These are phyloP conservation scores for Saturnispora diversa DNA, from an alignment of 805 yeast genomes.

Conservation along the genomic window DNA sequence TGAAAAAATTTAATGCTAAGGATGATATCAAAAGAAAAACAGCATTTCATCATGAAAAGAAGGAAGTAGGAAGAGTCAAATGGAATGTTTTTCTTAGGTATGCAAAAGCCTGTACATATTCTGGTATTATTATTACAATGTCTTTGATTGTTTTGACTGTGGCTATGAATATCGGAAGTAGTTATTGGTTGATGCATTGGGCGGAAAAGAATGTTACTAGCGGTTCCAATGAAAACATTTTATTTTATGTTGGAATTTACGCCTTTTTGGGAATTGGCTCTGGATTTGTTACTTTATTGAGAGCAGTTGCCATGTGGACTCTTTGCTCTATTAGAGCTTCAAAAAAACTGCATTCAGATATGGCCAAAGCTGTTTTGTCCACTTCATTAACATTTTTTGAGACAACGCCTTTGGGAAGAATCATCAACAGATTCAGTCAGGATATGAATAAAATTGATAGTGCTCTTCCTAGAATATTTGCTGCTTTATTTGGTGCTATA, in stretches of 20 bases:
- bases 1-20: conserved; percentile 34
- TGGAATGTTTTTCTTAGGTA: conserved; percentile 45
- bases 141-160: conserved; percentile 27
- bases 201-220: conserved; percentile 43
- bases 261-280: conserved; percentile 48
- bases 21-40: conserved; percentile 28
- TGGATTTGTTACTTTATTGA: conserved; percentile 38
- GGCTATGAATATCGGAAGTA: conserved; percentile 34
- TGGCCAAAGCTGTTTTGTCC: conserved; percentile 46
- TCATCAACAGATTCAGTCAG: conserved; percentile 56
- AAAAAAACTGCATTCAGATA: conserved; percentile 43
- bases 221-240: conserved; percentile 37
- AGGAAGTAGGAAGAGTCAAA: conserved; percentile 55
- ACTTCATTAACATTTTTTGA: conserved; percentile 65
- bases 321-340: conserved; percentile 52
- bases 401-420: conserved; percentile 60
- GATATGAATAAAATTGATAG: conserved; percentile 54
- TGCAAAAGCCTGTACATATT: conserved; percentile 49
- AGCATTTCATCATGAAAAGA: conserved; percentile 42
- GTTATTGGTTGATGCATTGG: conserved; percentile 65
- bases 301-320: conserved; percentile 40
- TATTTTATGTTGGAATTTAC: conserved; percentile 44
- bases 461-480: conserved; percentile 46
- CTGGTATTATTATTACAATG: conserved; percentile 38
- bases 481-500: conserved; percentile 37